These are phyloP conservation scores for Aspergillus panamensis DNA, from an alignment of 495 filamentous ascomycete genomes.

Conservation along the genomic window DNA sequence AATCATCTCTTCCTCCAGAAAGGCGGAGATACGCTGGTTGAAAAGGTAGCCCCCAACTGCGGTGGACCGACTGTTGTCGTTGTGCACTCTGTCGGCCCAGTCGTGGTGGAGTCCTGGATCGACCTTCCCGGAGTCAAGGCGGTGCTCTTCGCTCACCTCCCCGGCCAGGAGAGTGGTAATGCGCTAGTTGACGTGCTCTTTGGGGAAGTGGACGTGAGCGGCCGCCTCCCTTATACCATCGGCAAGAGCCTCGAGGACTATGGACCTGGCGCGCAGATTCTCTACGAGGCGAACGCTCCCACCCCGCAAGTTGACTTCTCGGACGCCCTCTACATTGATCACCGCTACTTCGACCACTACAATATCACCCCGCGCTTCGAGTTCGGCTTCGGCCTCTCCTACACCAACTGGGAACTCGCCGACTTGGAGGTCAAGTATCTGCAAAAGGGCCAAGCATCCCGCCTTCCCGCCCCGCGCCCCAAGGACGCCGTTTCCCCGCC, in stretches of 20 bases:
- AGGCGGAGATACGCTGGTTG: slow-evolving; percentile 68
- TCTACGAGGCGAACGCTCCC: slow-evolving; percentile 68
- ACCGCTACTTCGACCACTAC: slow-evolving; percentile 82
- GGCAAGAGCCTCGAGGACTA: slow-evolving; percentile 79
- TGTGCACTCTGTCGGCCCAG: slow-evolving; percentile 87
- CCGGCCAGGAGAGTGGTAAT: slow-evolving; percentile 86
- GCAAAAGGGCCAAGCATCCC: slow-evolving; percentile 48
- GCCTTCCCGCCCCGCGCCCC: slow-evolving; percentile 59
- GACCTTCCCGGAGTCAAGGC: slow-evolving; percentile 75
- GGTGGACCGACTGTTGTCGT: slow-evolving; percentile 75
- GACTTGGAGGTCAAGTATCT: slow-evolving; percentile 52
- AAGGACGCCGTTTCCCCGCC: slow-evolving; percentile 56
- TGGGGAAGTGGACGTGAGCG: slow-evolving; percentile 80
- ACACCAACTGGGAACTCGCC: slow-evolving; percentile 74
- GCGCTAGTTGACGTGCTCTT: slow-evolving; percentile 82
- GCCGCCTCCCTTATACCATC: slow-evolving; percentile 86
- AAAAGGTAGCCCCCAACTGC: slow-evolving; percentile 67
- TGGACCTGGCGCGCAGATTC: slow-evolving; percentile 69
- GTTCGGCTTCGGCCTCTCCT: slow-evolving; percentile 70
- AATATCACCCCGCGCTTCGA: slow-evolving; percentile 64
- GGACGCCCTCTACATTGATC: slow-evolving; percentile 85
- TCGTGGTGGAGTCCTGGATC: slow-evolving; percentile 81
- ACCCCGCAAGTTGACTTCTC: slow-evolving; percentile 81
- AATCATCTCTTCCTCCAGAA: slow-evolving; percentile 76
- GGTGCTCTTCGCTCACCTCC: slow-evolving; percentile 81